Percentiles rank a stretch among this genome's conserved stretches.
Evolutionary conservation across 2,329 filamentous ascomycete species (phyloP).

Genomic region (Tolypocladium tundrense): DNA sequence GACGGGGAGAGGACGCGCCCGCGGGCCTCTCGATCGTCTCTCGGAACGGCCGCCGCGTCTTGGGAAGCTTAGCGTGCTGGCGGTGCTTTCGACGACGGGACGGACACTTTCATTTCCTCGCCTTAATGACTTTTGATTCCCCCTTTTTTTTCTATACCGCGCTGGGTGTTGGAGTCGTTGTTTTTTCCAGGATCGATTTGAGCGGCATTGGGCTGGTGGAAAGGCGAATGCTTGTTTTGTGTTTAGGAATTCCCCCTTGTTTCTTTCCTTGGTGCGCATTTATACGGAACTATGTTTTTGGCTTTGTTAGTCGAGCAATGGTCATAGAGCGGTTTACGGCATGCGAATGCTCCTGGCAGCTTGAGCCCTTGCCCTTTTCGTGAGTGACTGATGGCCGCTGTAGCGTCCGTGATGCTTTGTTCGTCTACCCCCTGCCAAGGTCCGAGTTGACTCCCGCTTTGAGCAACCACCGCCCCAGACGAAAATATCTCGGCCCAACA

Average conservation of each 20-base stretch:
- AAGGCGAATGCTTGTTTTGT: background rate
- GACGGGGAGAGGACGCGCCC: background rate
- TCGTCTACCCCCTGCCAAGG: background rate
- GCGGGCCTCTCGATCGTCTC: background rate
- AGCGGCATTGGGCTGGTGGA: constrained; percentile 3
- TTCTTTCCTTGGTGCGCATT: background rate
- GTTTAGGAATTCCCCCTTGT: background rate
- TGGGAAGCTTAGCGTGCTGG: background rate
- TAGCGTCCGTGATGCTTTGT: background rate
- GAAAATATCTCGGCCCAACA: background rate
- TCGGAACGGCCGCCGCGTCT: background rate
- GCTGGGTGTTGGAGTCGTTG: background rate
- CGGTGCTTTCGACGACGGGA: background rate
- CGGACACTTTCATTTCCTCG: background rate
- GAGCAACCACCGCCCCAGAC: background rate
- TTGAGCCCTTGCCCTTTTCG: background rate
- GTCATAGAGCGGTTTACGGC: background rate
- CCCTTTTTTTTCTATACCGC: constrained; percentile 1
- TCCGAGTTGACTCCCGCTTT: background rate
- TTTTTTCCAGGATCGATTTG: background rate
- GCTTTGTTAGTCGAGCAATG: background rate
- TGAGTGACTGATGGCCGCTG: background rate
- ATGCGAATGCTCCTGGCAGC: background rate
- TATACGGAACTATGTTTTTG: background rate
- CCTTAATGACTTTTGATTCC: constrained; percentile 2